Conservation (phyloP, 192 early-diverging fungal species). For the Geranomyces michiganensis region DNA sequence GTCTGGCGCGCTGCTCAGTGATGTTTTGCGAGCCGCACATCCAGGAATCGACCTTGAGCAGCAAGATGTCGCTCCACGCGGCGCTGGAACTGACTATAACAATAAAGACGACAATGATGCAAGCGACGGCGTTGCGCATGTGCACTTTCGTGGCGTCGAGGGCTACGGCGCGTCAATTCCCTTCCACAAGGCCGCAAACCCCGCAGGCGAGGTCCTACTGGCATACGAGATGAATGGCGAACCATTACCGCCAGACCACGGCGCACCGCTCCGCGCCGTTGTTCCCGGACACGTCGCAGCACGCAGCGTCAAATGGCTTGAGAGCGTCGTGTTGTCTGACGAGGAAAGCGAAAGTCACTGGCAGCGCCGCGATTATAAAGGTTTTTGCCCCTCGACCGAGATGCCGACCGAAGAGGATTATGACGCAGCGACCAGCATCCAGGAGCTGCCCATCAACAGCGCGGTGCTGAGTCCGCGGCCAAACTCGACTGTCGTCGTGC, state of each 20-base stretch:
- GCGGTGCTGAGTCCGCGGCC: slow-evolving; percentile 65
- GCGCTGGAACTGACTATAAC: background rate
- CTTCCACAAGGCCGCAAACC: slow-evolving; percentile 62
- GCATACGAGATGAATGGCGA: slow-evolving; percentile 70
- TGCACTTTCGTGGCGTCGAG: slow-evolving; percentile 42
- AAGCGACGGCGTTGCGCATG: slow-evolving; percentile 65
- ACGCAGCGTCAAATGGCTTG: slow-evolving; percentile 81
- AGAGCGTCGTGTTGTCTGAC: slow-evolving; percentile 40
- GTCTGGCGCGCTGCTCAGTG: slow-evolving; percentile 75
- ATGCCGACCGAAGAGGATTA: slow-evolving; percentile 45
- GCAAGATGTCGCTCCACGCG: background rate
- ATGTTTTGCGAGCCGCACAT: slow-evolving; percentile 70
- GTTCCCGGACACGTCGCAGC: slow-evolving; percentile 90
- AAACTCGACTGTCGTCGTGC: slow-evolving; percentile 19
- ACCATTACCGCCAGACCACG: slow-evolving; percentile 60
- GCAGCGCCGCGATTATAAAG: slow-evolving; percentile 59
- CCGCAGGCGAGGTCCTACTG: slow-evolving; percentile 69
- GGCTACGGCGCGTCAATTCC: slow-evolving; percentile 76
- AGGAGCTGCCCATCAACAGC: slow-evolving; percentile 84
- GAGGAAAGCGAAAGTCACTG: slow-evolving; percentile 46
- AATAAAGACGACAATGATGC: slow-evolving; percentile 52
- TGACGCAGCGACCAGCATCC: slow-evolving; percentile 54
- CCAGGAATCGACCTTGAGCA: slow-evolving; percentile 43
- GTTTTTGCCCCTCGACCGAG: slow-evolving; percentile 47
- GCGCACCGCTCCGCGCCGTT: slow-evolving; percentile 83